These are phyloP conservation scores for Kodamaea neixiangensis DNA, from an alignment of 805 yeast species.

Conservation along the genomic window DNA sequence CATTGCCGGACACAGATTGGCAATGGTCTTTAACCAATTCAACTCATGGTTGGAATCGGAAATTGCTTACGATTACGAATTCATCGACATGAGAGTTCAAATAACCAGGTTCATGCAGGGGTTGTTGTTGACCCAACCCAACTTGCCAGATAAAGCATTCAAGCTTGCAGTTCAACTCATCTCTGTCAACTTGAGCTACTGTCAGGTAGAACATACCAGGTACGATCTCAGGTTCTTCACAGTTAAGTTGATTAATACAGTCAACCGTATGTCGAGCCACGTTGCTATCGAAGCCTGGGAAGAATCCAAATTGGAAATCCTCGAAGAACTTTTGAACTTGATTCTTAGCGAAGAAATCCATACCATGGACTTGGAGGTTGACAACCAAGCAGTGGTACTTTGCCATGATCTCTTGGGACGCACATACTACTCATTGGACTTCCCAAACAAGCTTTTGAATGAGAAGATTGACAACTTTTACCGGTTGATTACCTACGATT, in stretches of 20 bases:
- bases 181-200: conserved; percentile 46
- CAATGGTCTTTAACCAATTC: conserved; percentile 58
- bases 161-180: conserved; percentile 40
- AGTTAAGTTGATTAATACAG: conserved; percentile 34
- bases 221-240: conserved; percentile 49
- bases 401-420: conserved; percentile 39
- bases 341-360: conserved; percentile 30
- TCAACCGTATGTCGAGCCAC: conserved; percentile 26
- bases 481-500: conserved; percentile 25
- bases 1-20: conserved; percentile 63
- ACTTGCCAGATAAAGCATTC: conserved; percentile 34
- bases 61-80: conserved; percentile 57
- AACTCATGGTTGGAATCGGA: conserved; percentile 63
- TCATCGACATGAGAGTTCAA: conserved; percentile 51
- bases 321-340: conserved; percentile 47
- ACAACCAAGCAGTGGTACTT: conserved; percentile 29
- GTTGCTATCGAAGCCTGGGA: conserved; percentile 20
- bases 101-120: conserved; percentile 47
- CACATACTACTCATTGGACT: conserved; percentile 20
- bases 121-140: conserved; percentile 16
- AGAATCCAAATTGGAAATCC: conserved; percentile 37
- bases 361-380: conserved; percentile 25
- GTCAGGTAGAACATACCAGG: conserved; percentile 38
- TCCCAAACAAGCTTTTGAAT: conserved; percentile 31
- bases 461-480: conserved; percentile 39